These are phyloP conservation scores for Magnaporthiopsis poae DNA, from an alignment of 2,329 filamentous ascomycete genomes.

Conservation along the genomic window DNA sequence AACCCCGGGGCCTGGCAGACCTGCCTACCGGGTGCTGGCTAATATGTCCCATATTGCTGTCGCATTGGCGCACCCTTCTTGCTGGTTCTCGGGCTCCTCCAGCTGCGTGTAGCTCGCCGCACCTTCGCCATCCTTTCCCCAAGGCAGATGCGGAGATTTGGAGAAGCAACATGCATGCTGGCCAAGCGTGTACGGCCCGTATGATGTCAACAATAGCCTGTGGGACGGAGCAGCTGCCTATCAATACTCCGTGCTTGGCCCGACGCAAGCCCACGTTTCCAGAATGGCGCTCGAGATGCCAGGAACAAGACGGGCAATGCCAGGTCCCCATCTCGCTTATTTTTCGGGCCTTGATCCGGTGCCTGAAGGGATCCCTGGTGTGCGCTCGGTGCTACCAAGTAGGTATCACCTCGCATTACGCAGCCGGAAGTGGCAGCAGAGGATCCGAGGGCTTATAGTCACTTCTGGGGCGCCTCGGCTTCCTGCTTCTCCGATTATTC, in stretches of 20 bases:
- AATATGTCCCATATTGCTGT: not conserved
- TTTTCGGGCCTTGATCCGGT: not conserved
- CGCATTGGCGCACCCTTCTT: no score
- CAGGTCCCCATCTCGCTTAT: not conserved
- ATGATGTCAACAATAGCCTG: no score
- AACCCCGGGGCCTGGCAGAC: not conserved
- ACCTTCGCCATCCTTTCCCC: not conserved
- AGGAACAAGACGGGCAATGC: not conserved
- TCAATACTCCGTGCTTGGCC: not conserved
- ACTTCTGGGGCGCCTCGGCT: not conserved
- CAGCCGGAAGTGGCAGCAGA: not conserved
- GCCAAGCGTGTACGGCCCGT: not conserved
- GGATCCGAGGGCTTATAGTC: not conserved
- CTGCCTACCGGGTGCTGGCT: not conserved
- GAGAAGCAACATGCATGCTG: not conserved
- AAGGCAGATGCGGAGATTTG: not conserved
- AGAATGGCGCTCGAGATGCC: not conserved
- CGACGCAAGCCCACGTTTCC: not conserved
- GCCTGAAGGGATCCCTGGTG: not conserved
- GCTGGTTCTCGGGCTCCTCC: not conserved
- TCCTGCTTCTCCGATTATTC: no score
- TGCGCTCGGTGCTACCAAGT: not conserved
- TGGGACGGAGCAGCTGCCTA: not conserved
- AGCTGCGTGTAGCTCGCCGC: not conserved
- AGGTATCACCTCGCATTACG: not conserved